Base-by-base conservation (phyloP, 1,139 yeast genomes). In the Yamadazyma oceani region DNA sequence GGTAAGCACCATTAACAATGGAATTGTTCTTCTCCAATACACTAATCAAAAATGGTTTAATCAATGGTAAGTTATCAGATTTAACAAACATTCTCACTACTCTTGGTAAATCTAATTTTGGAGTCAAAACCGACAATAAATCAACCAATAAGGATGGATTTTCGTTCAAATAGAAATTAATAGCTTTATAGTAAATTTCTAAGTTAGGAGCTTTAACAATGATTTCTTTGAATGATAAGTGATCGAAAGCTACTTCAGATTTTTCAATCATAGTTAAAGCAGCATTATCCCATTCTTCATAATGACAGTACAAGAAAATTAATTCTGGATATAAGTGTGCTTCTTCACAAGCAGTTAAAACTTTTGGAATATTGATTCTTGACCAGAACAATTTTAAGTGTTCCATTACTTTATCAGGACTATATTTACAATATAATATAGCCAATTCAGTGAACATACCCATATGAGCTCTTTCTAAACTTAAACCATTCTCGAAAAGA, bases 271-370 rank as follows among this genome's bases (percentile, higher is more conserved):
- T 88, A n/a, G 97, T 83, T 62, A 92, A 76, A 30, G 97, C 92
- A 45, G 98, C 98, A 62, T 92, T 92, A 66, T 94, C 99, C 96
- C 97, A 94, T 70, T 94, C 98, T 62, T 92, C 98, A 61, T 92
- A 92, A 64, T 92, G 99, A 58, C 97, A 90, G 69, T 92, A 90
- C 60, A 92, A 74, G 80, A 94, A 92, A 42, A 92, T 89, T 55
- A 92, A 75, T 69, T 94, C 98, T 19, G 95, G 95, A 89, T 97
- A 94, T 57, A 92, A 73, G 57, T 94, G 98, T 22, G 96, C 95
- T 42, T 73, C 80, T 63, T 92, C 97, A 58, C 95, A 86, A 17
- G 97, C 97, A 51, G 87, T 80, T 53, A 92, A 85, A 35, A 88
- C 97, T 73, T 92, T 94, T 53, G 99, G 97, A 69, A 94, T 92